phyloP scores from a whole-genome alignment of 768 basidiomycete species.

The Sporobolomyces pararoseus region DNA sequence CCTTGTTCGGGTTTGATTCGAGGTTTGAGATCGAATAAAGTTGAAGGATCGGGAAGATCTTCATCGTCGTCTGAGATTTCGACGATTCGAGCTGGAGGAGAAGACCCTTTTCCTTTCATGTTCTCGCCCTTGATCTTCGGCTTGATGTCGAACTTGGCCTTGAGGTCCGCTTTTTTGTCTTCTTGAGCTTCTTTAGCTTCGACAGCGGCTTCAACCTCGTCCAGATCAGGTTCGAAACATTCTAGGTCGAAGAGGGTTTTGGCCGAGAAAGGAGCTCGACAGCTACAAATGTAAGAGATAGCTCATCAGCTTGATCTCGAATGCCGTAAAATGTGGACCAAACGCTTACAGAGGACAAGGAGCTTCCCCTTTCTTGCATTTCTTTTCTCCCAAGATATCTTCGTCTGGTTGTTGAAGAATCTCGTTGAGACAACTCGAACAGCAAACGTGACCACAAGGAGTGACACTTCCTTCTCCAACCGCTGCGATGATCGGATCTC shows the following conservation, averaged over 20 bases:
- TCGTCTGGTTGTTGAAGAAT: slow-evolving; percentile 46
- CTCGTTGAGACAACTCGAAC: slow-evolving; percentile 55
- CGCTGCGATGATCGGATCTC: neutral
- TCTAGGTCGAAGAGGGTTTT: slow-evolving; percentile 3
- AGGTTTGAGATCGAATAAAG: slow-evolving; percentile 1
- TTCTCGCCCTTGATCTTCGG: neutral
- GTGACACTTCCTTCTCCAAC: slow-evolving; percentile 51
- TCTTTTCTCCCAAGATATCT: slow-evolving; percentile 40
- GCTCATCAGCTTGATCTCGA: neutral
- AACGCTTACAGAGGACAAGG: slow-evolving; percentile 57
- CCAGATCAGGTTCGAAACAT: slow-evolving; percentile 21
- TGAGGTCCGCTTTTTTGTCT: slow-evolving; percentile 29
- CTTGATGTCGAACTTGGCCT: slow-evolving; percentile 14
- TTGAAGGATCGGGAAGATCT: slow-evolving; percentile 2
- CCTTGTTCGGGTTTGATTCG: too few relatives aligned
- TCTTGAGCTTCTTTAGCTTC: slow-evolving; percentile 40
- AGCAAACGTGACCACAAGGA: slow-evolving; percentile 62
- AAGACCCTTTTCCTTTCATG: slow-evolving; percentile 25
- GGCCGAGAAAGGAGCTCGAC: slow-evolving; percentile 6
- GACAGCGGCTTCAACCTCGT: slow-evolving; percentile 22
- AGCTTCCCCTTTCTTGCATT: slow-evolving; percentile 54
- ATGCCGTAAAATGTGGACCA: too few relatives aligned
- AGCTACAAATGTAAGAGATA: neutral
- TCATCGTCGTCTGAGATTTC: slow-evolving; percentile 8
- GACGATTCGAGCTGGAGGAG: neutral